A percentile compares a stretch with the other conserved stretches of the same genome.
phyloP scores from a whole-genome alignment of 441 rosid species.

The Codiaeum variegatum region DNA sequence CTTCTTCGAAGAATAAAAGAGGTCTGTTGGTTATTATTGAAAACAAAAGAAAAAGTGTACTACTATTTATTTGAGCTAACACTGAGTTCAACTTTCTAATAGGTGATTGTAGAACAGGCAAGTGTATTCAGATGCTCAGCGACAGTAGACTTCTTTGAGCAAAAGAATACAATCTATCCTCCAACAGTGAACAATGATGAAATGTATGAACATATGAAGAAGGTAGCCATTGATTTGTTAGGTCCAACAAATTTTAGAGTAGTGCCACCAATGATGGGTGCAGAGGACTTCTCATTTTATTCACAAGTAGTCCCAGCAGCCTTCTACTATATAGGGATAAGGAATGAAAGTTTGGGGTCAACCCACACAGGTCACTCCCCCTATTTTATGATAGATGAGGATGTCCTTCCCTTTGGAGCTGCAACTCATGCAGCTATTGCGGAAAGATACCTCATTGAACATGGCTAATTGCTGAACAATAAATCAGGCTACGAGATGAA shows the following conservation, averaged over 20 bases:
- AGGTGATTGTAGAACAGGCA: constrained; percentile 75
- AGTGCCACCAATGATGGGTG: constrained; percentile 83
- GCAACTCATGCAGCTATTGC: constrained; percentile 77
- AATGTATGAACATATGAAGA: constrained; percentile 67
- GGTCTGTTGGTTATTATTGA: constrained; percentile 29
- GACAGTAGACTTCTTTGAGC: constrained; percentile 64
- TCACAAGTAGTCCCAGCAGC: constrained; percentile 65
- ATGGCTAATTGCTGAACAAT: constrained; percentile 16
- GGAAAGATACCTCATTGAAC: constrained; percentile 68
- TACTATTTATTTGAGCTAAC: constrained; percentile 1
- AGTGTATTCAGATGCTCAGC: constrained; percentile 65
- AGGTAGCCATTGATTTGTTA: constrained; percentile 53
- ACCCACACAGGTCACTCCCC: constrained; percentile 75
- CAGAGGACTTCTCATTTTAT: constrained; percentile 91
- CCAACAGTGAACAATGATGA: constrained; percentile 64
- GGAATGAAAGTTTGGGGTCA: constrained; percentile 72
- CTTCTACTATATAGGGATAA: constrained; percentile 72
- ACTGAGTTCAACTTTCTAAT: constrained; percentile 5
- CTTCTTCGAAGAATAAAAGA: constrained; percentile 64
- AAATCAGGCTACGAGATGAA: not conserved
- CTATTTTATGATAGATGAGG: constrained; percentile 79
- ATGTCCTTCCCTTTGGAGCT: constrained; percentile 75
- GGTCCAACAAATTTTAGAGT: constrained; percentile 50
- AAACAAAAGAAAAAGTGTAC: not conserved
- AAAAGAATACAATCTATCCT: constrained; percentile 59